Evolutionary conservation across 2,329 filamentous ascomycete genomes (phyloP).

Genomic region (Kalmusia sp.): DNA sequence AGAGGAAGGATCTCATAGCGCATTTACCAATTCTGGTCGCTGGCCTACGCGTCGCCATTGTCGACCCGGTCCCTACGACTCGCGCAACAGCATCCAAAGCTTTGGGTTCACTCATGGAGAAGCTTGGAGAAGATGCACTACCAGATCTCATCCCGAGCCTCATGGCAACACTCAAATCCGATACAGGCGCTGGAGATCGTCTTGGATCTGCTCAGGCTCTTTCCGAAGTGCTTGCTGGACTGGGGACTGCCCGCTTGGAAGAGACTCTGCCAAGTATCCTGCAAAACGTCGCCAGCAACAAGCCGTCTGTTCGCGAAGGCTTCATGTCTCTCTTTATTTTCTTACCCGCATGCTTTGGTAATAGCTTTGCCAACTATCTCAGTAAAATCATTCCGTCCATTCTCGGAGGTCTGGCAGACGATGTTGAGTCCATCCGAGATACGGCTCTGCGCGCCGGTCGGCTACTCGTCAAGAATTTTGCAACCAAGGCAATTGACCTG

Average conservation of each 20-base stretch:
- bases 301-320: conserved; percentile 89
- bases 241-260: conserved; percentile 90
- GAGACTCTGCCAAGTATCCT: conserved; percentile 96
- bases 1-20: conserved; percentile 89
- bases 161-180: conserved; percentile 97
- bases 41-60: conserved; percentile 84
- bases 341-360: conserved; percentile 97
- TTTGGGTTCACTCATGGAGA: conserved; percentile 95
- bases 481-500: conserved; percentile 90
- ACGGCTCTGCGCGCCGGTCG: conserved; percentile 94
- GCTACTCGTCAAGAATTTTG: conserved; percentile 97
- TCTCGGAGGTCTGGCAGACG: conserved; percentile 90
- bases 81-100: conserved; percentile 96
- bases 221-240: conserved; percentile 91
- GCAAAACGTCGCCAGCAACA: conserved; percentile 92
- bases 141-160: conserved; percentile 97
- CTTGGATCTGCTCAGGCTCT: conserved; percentile 96
- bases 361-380: conserved; percentile 96
- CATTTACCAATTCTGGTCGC: conserved; percentile 93
- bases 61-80: conserved; percentile 96
- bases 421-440: conserved; percentile 94
- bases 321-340: conserved; percentile 99
- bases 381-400: conserved; percentile 96
- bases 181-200: conserved; percentile 94
- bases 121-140: conserved; percentile 93